These are phyloP conservation scores for Hypericum androsaemum DNA, from an alignment of 345 rosid genomes.

Conservation along the genomic window DNA sequence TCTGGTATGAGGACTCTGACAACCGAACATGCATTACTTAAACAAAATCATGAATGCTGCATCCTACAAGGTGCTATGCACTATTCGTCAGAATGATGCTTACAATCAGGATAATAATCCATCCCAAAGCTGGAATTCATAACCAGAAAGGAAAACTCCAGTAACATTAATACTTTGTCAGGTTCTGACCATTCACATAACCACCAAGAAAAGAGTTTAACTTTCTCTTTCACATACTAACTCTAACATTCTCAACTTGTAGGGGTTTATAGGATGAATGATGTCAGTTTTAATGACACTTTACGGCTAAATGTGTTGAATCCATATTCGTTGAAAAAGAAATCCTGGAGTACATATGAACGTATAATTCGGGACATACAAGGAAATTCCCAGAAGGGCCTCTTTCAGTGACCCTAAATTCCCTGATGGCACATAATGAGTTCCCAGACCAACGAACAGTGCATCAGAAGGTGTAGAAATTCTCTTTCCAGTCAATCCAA, in stretches of 20 bases:
- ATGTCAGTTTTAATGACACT: neutral
- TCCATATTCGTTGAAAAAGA: constrained; percentile 1
- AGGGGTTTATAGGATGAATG: too few species aligned
- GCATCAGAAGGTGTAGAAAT: constrained; percentile 84
- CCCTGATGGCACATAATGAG: constrained; percentile 74
- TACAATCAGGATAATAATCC: neutral
- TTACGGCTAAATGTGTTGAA: neutral
- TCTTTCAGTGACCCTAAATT: constrained; percentile 55
- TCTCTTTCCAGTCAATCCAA: constrained; percentile 88
- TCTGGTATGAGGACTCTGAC: neutral
- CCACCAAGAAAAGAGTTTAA: neutral
- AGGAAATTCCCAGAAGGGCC: constrained; percentile 46
- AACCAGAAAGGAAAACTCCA: too few species aligned
- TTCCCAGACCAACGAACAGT: constrained; percentile 67
- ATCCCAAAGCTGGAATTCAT: too few species aligned
- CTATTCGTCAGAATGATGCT: constrained; percentile 1
- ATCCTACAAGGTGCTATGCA: neutral
- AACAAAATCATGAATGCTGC: neutral
- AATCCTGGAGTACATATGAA: neutral
- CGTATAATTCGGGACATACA: constrained; percentile 33
- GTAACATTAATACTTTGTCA: too few species aligned
- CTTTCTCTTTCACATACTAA: constrained; percentile 8
- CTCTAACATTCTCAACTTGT: too few species aligned
- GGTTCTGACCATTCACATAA: too few species aligned
- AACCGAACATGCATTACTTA: neutral